These are phyloP conservation scores for Aphanoascus verrucosus DNA, from an alignment of 2,329 filamentous ascomycete species.

Conservation along the genomic window DNA sequence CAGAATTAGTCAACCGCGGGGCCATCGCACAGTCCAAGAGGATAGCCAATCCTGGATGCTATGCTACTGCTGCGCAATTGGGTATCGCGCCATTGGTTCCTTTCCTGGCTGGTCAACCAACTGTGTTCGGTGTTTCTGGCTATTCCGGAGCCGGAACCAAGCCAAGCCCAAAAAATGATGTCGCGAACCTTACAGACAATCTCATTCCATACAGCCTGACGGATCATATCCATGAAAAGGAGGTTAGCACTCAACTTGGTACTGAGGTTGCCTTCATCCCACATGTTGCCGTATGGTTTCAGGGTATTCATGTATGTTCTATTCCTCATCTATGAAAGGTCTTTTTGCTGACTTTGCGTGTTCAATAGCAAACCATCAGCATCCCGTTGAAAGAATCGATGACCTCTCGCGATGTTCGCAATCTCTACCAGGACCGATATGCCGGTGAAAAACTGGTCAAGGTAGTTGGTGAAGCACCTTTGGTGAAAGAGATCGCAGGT, in stretches of 20 bases:
- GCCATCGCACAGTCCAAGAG: slow-evolving; percentile 67
- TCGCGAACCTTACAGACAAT: slow-evolving; percentile 71
- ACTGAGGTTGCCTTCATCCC: slow-evolving; percentile 72
- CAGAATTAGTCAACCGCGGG: slow-evolving; percentile 68
- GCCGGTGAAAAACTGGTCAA: slow-evolving; percentile 93
- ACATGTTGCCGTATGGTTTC: slow-evolving; percentile 94
- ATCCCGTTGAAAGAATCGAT: slow-evolving; percentile 78
- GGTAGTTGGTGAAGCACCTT: slow-evolving; percentile 74
- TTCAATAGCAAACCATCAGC: slow-evolving; percentile 63
- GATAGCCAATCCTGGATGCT: slow-evolving; percentile 90
- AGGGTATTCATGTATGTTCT: slow-evolving; percentile 62
- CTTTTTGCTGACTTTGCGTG: slow-evolving; percentile 8
- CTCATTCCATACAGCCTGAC: slow-evolving; percentile 84
- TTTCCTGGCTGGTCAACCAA: slow-evolving; percentile 66
- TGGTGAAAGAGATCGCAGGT: slow-evolving; percentile 72
- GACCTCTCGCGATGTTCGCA: slow-evolving; percentile 82
- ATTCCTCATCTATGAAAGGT: not conserved
- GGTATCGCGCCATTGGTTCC: slow-evolving; percentile 73
- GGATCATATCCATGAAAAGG: slow-evolving; percentile 88
- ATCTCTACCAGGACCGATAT: slow-evolving; percentile 92
- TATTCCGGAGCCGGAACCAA: slow-evolving; percentile 95
- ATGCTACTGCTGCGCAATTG: slow-evolving; percentile 84
- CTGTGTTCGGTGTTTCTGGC: slow-evolving; percentile 80
- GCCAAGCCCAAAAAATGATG: slow-evolving; percentile 86
- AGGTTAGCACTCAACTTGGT: slow-evolving; percentile 72